Base-by-base conservation (phyloP, 2,329 filamentous ascomycete species). In the Ceratocystis alfenasii region DNA sequence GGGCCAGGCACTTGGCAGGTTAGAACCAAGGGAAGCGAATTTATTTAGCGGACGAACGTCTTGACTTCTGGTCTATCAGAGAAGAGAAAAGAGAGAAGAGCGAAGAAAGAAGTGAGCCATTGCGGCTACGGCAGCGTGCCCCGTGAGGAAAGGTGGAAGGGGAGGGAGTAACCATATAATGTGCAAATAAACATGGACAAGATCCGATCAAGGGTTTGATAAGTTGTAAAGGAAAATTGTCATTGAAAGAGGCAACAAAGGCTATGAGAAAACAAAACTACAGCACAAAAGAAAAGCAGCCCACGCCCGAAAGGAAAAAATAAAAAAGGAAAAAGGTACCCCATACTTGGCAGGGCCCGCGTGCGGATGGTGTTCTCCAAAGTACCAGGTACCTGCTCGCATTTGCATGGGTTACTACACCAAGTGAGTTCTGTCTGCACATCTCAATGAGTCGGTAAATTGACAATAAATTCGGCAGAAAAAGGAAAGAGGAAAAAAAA, bases 321-420 rank as follows among this genome's bases (percentile, higher is more conserved):
- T 28, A 6, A 8, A 20, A 10, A 8, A 53, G 20, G 12, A 28
- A 53, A 53, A 17, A 48, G 28, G 53, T 59, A 59, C 28, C 28
- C 28, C 53, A 59, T 59, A 59, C 53, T 59, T 59, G 53, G 15
- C 53, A 59, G 53, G 53, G 53, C 28, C 28, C n/a, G 28, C 28
- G 28, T 59, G 53, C 28, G 53, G 53, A 10, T 6, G 5, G 22
- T 33, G 53, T 25, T 36, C 25, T 8, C 15, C 28, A 59, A 33
- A 59, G 53, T 59, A 59, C 53, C 53, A 25, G 53, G 53, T 59
- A 59, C 53, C 53, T 59, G 17, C 53, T 59, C 36, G 53, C 1
- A 12, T 28, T 25, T 53, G 3, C 20, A 12, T 53, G 20, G 20
- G 20, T 7, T 2, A 33, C 10, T 41, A 41, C 8, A 41, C 8